A percentile compares a stretch with the other conserved stretches of the same genome.
Conservation (phyloP, 345 rosid genomes). For the Cochlearia excelsa region DNA sequence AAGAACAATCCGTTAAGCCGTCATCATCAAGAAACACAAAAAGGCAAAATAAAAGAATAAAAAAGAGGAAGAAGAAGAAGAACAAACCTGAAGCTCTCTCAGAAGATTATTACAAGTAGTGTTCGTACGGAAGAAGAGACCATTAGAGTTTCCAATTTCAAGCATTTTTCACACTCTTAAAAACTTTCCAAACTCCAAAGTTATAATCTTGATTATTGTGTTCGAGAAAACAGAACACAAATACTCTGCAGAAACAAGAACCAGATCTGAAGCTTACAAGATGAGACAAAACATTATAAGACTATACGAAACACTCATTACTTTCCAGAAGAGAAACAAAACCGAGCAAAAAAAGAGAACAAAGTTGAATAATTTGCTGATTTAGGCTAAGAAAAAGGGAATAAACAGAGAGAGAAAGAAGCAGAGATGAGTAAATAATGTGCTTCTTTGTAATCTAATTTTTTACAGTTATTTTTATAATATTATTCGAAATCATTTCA, state of each 20-base stretch:
- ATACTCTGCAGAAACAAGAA: constrained; percentile 23
- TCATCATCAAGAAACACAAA: constrained; percentile 40
- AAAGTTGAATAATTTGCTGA: constrained; percentile 41
- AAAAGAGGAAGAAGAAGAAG: constrained; percentile 18
- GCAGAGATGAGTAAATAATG: constrained; percentile 26
- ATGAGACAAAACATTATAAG: constrained; percentile 28
- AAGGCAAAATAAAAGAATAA: not conserved
- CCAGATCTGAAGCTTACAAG: constrained; percentile 36
- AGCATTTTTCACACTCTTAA: constrained; percentile 42
- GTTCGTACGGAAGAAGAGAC: constrained; percentile 54
- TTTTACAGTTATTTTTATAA: constrained; percentile 1
- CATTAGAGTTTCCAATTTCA: constrained; percentile 58
- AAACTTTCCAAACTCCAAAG: constrained; percentile 20
- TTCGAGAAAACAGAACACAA: constrained; percentile 22
- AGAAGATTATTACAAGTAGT: constrained; percentile 70
- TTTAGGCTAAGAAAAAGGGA: constrained; percentile 24
- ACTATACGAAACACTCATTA: constrained; percentile 16
- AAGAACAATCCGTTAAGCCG: constrained; percentile 38
- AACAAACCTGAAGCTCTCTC: constrained; percentile 85
- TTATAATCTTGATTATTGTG: constrained; percentile 27
- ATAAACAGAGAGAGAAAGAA: constrained; percentile 30
- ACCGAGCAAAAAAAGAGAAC: constrained; percentile 5
- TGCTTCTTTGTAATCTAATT: constrained; percentile 23
- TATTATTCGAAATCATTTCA: constrained; percentile 9
- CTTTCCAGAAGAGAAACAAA: constrained; percentile 2